Evolutionary conservation across 208 protist species (phyloP).

Genomic region (Wallacemonas rigidus): DNA sequence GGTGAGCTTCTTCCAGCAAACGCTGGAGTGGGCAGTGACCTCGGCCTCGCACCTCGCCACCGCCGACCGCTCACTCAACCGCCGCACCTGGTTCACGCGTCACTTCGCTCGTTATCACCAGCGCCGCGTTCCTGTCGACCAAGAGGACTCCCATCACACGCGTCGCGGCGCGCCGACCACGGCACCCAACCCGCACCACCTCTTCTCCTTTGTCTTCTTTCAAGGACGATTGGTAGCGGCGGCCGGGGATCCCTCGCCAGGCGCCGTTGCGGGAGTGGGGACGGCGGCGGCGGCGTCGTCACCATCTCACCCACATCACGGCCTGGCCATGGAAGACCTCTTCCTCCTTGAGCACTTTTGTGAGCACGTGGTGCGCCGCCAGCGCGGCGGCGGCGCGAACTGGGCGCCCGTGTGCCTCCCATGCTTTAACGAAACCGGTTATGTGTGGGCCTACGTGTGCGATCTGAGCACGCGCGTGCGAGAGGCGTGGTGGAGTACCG

Average conservation of each 20-base stretch:
- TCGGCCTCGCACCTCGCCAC: conserved; percentile 10
- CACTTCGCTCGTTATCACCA: conserved; percentile 18
- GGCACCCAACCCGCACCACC: conserved; percentile 26
- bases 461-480: conserved; percentile 33
- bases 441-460: conserved; percentile 78
- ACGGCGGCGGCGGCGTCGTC: background rate
- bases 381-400: conserved; percentile 52
- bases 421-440: conserved; percentile 69
- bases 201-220: conserved; percentile 57
- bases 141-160: too few relatives aligned
- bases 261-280: background rate
- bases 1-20: conserved; percentile 48
- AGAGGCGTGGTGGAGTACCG: conserved; percentile 19
- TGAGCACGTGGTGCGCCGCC: conserved; percentile 34
- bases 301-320: background rate
- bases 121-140: background rate
- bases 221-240: conserved; percentile 36
- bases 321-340: conserved; percentile 50
- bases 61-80: conserved; percentile 10
- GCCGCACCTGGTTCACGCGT: conserved; percentile 11
- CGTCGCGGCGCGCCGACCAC: background rate
- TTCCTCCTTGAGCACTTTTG: conserved; percentile 69
- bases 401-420: conserved; percentile 83
- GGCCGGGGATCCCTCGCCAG: conserved; percentile 22
- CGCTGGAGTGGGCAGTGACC: conserved; percentile 43